Evolutionary conservation across 2,329 filamentous ascomycete genomes (phyloP).

Genomic region (Botrytis porri): DNA sequence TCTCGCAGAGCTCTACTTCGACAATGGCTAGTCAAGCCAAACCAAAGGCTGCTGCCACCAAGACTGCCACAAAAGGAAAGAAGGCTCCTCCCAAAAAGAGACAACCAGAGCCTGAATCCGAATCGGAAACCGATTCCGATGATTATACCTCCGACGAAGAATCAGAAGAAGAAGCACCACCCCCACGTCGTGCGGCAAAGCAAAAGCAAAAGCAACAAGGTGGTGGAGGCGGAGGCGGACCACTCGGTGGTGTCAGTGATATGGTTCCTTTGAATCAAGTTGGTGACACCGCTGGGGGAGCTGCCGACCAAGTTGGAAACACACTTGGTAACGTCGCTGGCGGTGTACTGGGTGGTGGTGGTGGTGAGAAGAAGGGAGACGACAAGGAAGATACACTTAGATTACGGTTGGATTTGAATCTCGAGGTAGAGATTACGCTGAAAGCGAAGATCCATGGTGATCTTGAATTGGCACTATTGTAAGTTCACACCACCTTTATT

Average conservation of each 20-base stretch:
- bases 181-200: constrained; percentile 13
- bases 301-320: constrained; percentile 13
- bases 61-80: constrained; percentile 14
- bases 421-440: constrained; percentile 76
- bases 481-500: constrained; percentile 22
- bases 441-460: constrained; percentile 81
- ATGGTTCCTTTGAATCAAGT: constrained; percentile 18
- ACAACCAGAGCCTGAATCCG: constrained; percentile 10
- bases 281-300: constrained; percentile 13
- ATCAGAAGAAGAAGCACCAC: constrained; percentile 15
- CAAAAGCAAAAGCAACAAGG: constrained; percentile 16
- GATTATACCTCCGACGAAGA: constrained; percentile 16
- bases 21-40: constrained; percentile 17
- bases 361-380: constrained; percentile 25
- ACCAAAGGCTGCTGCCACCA: constrained; percentile 13
- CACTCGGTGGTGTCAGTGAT: constrained; percentile 15
- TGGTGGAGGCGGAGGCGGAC: constrained; percentile 13
- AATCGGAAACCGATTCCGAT: constrained; percentile 15
- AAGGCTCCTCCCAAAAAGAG: constrained; percentile 14
- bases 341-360: constrained; percentile 3
- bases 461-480: constrained; percentile 56
- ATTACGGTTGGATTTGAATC: constrained; percentile 68
- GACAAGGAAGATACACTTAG: constrained; percentile 55
- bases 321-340: constrained; percentile 16
- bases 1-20: background rate